These are phyloP conservation scores for Talaromyces stipitatus DNA, from an alignment of 495 filamentous ascomycete species.

Conservation along the genomic window DNA sequence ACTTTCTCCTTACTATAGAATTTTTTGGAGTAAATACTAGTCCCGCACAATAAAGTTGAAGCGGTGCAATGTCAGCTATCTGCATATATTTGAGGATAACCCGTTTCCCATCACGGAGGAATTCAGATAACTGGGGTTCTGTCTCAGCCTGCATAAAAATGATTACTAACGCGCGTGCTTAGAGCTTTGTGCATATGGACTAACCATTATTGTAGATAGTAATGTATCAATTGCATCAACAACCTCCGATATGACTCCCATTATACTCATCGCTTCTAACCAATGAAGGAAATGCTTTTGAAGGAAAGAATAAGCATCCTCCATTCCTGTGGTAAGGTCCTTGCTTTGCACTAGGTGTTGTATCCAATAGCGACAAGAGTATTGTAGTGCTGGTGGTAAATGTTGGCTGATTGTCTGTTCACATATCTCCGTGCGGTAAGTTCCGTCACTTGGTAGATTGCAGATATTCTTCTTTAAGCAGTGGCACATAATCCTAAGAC, in stretches of 20 bases:
- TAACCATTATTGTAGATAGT: constrained; percentile 14
- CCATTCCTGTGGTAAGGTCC: constrained; percentile 12
- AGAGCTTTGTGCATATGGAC: too few relatives aligned
- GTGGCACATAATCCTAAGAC: constrained; percentile 20
- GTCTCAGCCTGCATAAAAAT: too few relatives aligned
- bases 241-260: constrained; percentile 18
- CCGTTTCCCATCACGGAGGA: too few relatives aligned
- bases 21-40: too few relatives aligned
- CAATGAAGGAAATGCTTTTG: constrained; percentile 30
- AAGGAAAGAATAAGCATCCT: constrained; percentile 23
- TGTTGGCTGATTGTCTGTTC: constrained; percentile 8
- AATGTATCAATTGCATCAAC: constrained; percentile 11
- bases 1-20: too few relatives aligned
- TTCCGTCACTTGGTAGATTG: constrained; percentile 16
- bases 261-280: constrained; percentile 29
- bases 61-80: too few relatives aligned
- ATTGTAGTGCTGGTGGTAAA: constrained; percentile 24
- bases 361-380: constrained; percentile 40
- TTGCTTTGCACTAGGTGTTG: constrained; percentile 26
- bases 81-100: too few relatives aligned
- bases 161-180: too few relatives aligned
- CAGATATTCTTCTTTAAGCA: constrained; percentile 26
- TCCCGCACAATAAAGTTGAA: too few relatives aligned
- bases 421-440: constrained; percentile 14
- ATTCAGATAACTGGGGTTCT: too few relatives aligned